phyloP scores from a whole-genome alignment of 345 rosid species.

The Aegle marmelos region DNA sequence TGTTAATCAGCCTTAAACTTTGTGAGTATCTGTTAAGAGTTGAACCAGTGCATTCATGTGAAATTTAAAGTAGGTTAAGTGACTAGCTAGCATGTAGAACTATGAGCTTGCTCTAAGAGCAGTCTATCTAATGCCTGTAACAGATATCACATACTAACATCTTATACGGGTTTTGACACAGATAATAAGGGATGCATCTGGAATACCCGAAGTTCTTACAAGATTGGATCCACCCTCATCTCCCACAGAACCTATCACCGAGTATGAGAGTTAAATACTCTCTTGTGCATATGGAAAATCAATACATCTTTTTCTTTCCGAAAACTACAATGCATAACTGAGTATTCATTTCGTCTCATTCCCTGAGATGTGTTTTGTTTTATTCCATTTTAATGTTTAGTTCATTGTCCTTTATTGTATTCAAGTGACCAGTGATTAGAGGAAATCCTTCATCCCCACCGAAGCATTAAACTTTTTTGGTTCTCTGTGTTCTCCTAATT shows the following conservation, averaged over 20 bases:
- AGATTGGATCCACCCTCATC: conserved; percentile 57
- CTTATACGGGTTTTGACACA: conserved; percentile 25
- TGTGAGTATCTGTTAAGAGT: neutral
- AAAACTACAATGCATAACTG: conserved; percentile 4
- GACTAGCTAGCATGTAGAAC: neutral
- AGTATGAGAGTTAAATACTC: conserved; percentile 59
- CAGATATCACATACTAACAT: neutral
- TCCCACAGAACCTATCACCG: conserved; percentile 32
- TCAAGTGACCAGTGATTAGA: neutral
- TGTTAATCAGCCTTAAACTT: neutral
- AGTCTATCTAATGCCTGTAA: neutral
- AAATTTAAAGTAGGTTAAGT: neutral
- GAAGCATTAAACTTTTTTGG: neutral
- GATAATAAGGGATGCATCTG: conserved; percentile 72
- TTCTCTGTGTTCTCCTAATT: neutral
- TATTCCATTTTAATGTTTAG: neutral
- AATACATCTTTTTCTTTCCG: neutral
- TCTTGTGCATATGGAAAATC: neutral
- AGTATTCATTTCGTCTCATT: neutral
- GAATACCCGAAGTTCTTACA: conserved; percentile 87
- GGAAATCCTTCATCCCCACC: neutral
- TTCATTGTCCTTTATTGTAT: neutral
- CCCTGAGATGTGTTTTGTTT: neutral
- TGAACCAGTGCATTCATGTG: neutral
- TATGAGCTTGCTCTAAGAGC: neutral